A percentile compares a stretch with the other conserved stretches of the same genome.
Evolutionary conservation across 352 stramenopile genomes (phyloP).

Genomic region (Globisporangium barbulae): DNA sequence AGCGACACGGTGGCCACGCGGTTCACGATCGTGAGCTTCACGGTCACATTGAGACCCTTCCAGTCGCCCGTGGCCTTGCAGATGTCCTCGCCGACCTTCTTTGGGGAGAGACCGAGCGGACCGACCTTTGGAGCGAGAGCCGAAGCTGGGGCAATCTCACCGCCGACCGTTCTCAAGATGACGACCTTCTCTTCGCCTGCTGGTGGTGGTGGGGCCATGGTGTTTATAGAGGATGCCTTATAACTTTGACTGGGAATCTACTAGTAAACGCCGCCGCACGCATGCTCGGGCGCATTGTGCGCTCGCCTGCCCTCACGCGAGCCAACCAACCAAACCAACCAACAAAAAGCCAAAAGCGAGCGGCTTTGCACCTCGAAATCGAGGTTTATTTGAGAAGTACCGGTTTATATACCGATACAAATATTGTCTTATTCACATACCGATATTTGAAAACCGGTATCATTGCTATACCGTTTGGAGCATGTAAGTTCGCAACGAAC

Average conservation of each 20-base stretch:
- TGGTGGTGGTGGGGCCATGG: slow-evolving; percentile 86
- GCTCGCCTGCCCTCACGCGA: not conserved
- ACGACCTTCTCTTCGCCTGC: slow-evolving; percentile 91
- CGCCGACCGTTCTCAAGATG: slow-evolving; percentile 98
- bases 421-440: too few species aligned
- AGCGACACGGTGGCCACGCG: slow-evolving; percentile 96
- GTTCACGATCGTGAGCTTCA: slow-evolving; percentile 99
- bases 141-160: slow-evolving; percentile 98
- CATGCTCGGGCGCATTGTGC: not conserved
- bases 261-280: slow-evolving; percentile 12
- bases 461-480: too few species aligned
- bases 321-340: slow-evolving; percentile 5
- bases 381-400: too few species aligned
- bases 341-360: slow-evolving; percentile 1
- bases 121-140: slow-evolving; percentile 99
- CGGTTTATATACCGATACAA: too few species aligned
- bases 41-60: slow-evolving; percentile 99
- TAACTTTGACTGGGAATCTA: slow-evolving; percentile 22
- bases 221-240: slow-evolving; percentile 89
- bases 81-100: slow-evolving; percentile 99
- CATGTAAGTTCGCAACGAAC: too few species aligned
- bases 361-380: not conserved
- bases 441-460: too few species aligned
- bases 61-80: slow-evolving; percentile 99
- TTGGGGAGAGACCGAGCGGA: slow-evolving; percentile 99